Evolutionary conservation across 768 basidiomycete genomes (phyloP), one percentile per base, ranked within the genome.

Genomic region (Grammothele lineata): DNA sequence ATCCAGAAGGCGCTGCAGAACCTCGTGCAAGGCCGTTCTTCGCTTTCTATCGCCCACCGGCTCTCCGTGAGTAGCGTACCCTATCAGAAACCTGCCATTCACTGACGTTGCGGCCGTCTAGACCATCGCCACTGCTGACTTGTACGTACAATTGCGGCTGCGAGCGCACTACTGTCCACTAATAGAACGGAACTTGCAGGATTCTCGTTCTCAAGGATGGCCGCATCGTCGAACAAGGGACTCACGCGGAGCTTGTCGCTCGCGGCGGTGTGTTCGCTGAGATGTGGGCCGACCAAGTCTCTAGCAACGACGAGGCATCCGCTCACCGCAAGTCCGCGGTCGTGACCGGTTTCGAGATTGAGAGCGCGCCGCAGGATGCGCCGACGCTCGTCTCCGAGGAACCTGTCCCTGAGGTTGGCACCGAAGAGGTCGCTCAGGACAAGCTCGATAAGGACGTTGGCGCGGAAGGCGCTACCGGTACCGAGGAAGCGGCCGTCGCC

Each of bases 141-240:
- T 73, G 72, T 74, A 59, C 48, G 72, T 66, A 26, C 32, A 27
- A 37, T 41, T 41, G 44, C 35, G 35, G 9, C 25, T 22, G 22
- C 37, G 18, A 37, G 7, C 14, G 27, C 14, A 14, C 8, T 30
- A 14, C 27, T 30, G 27, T 30, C 27, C 8, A 30, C 27, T 30
- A 30, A 32, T 39, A 40, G 24, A 49, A 34, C 15, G 30, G 15
- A 47, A 49, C 53, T 26, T 54, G 14, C 60, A 90, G 89, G 45
- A 96, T 98, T 58, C 68, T 95, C 41, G 92, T 96, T 21, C 80
- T 98, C 49, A 87, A 88, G 56, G 87, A 96, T 59, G 94, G 95
- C 4, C 80, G 83, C 59, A 85, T 98, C 37, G 72, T 87, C 32
- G 95, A 97, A 65, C 78, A 78, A 49, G 92, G 92, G 8, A 78